phyloP scores from a whole-genome alignment of 1,284 basidiomycete genomes.

The Athelia sp. region DNA sequence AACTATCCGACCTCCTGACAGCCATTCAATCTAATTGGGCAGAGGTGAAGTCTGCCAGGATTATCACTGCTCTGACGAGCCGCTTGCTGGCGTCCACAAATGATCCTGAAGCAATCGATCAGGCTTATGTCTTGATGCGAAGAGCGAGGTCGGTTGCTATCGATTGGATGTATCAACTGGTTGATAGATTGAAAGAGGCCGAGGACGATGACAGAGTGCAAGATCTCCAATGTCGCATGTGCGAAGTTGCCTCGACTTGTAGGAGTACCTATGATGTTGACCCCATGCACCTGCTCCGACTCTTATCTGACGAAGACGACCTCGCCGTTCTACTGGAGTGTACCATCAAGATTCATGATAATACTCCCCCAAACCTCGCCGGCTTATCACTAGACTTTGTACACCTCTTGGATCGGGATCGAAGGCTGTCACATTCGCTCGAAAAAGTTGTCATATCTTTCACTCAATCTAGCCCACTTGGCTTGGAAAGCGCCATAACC shows the following conservation, averaged over 20 bases:
- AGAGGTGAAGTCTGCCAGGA: slow-evolving; percentile 15
- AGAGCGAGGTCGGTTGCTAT: slow-evolving; percentile 13
- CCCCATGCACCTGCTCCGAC: not conserved
- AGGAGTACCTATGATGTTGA: slow-evolving; percentile 22
- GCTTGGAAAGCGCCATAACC: slow-evolving; percentile 14
- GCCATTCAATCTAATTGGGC: slow-evolving; percentile 19
- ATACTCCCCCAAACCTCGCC: slow-evolving; percentile 6
- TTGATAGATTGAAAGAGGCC: slow-evolving; percentile 9
- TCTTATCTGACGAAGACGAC: slow-evolving; percentile 3
- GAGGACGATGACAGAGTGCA: slow-evolving; percentile 8
- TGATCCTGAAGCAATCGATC: not conserved
- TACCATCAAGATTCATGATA: slow-evolving; percentile 20
- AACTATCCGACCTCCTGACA: slow-evolving; percentile 10
- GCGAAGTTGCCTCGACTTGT: slow-evolving; percentile 21
- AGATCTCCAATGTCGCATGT: slow-evolving; percentile 9
- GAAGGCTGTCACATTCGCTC: slow-evolving; percentile 14
- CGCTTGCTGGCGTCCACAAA: slow-evolving; percentile 15
- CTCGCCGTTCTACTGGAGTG: slow-evolving; percentile 20
- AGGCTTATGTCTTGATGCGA: slow-evolving; percentile 2
- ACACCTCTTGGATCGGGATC: slow-evolving; percentile 15
- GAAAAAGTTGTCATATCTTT: slow-evolving; percentile 7
- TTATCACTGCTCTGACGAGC: slow-evolving; percentile 12
- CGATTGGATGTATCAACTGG: slow-evolving; percentile 15
- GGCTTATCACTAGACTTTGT: not conserved
- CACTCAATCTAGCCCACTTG: slow-evolving; percentile 1